These are phyloP conservation scores for Thermothielavioides terrestris DNA, from an alignment of 495 filamentous ascomycete genomes.

Conservation along the genomic window DNA sequence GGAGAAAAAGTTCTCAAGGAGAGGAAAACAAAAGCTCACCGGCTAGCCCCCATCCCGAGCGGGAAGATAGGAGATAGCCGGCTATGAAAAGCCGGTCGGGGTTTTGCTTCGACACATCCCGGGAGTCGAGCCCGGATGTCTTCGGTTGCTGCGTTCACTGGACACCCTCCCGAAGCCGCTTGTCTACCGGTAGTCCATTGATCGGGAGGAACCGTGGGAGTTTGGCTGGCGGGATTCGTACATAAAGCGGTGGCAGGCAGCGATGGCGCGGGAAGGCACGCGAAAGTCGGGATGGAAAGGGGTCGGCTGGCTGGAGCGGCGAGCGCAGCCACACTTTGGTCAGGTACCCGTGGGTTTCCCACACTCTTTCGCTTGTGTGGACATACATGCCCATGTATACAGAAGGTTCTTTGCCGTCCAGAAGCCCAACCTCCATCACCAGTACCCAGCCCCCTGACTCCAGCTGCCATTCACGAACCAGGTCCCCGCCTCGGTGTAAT, in stretches of 20 bases:
- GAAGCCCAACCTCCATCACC: background rate
- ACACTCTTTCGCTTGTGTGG: background rate
- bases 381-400: no score
- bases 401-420: no score
- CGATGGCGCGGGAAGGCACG: background rate
- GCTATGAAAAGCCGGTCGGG: background rate
- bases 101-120: background rate
- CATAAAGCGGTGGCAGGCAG: background rate
- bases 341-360: no score
- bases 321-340: no score
- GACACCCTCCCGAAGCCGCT: background rate
- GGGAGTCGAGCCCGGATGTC: background rate
- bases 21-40: background rate
- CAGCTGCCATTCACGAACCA: slow-evolving; percentile 25
- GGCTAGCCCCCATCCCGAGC: background rate
- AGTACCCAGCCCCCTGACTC: slow-evolving; percentile 19
- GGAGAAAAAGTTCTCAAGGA: background rate
- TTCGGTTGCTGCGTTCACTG: background rate
- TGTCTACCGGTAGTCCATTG: no score
- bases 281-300: background rate
- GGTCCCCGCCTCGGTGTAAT: slow-evolving; percentile 18
- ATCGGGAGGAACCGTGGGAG: no score
- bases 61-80: background rate
- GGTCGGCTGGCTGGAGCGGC: background rate
- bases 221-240: no score